Evolutionary conservation across 2,329 filamentous ascomycete genomes (phyloP).

Genomic region (Metarhizium humberi): DNA sequence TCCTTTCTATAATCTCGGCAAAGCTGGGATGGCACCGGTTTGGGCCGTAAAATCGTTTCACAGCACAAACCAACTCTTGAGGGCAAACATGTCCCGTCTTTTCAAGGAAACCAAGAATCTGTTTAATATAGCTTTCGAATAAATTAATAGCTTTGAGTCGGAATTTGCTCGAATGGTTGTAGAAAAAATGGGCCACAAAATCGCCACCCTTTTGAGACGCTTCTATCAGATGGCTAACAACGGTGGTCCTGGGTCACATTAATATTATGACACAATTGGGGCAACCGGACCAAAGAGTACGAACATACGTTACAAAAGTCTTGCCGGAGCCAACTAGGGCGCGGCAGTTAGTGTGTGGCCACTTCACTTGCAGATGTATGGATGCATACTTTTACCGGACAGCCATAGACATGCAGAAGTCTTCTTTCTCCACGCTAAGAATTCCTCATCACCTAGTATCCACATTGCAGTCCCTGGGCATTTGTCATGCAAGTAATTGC

Average conservation of each 20-base stretch:
- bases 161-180: background rate
- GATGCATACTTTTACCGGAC: background rate
- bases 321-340: background rate
- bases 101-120: background rate
- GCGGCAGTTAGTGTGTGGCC: background rate
- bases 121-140: background rate
- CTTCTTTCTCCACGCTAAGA: background rate
- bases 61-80: background rate
- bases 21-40: background rate
- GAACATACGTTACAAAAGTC: background rate
- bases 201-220: background rate
- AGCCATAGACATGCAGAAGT: background rate
- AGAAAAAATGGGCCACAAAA: constrained; percentile 1
- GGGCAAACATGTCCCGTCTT: background rate
- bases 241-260: background rate
- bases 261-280: background rate
- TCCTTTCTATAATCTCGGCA: background rate
- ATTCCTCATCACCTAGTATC: background rate
- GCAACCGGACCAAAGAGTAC: background rate
- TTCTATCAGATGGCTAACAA: background rate
- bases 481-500: background rate
- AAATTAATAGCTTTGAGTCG: background rate
- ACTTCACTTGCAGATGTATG: background rate
- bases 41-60: background rate
- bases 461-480: background rate